These are phyloP conservation scores for Trypanosomatidae sp. DNA, from an alignment of 208 protist species.

Conservation along the genomic window DNA sequence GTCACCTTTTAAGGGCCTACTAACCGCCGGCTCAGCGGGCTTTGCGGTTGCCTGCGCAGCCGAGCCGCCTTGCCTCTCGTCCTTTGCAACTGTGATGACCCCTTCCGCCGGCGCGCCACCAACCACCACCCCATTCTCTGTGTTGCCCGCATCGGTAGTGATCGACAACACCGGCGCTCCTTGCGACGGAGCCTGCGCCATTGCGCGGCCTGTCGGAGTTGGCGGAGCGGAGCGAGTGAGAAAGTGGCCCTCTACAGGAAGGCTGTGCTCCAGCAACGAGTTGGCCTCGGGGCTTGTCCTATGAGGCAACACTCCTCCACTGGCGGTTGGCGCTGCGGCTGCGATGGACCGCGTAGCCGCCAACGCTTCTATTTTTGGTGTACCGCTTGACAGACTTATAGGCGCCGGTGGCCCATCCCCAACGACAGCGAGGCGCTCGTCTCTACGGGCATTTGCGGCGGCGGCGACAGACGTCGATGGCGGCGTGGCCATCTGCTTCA, in stretches of 20 bases:
- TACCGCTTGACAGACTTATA: neutral
- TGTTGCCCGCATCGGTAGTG: neutral
- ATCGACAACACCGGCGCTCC: neutral
- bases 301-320: neutral
- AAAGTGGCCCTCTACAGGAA: constrained; percentile 13
- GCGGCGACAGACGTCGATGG: neutral
- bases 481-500: constrained; percentile 1
- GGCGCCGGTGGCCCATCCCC: neutral
- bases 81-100: neutral
- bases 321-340: neutral
- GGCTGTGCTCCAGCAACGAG: constrained; percentile 20
- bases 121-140: neutral
- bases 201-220: constrained; percentile 1
- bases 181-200: neutral
- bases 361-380: neutral
- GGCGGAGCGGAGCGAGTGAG: neutral
- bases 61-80: neutral
- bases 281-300: neutral
- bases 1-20: neutral
- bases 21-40: neutral
- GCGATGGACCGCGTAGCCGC: neutral
- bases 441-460: neutral
- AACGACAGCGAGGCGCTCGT: neutral
- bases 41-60: neutral
- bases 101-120: neutral